Conservation (phyloP, 1,284 basidiomycete species). For the Trichosporon sp. region DNA sequence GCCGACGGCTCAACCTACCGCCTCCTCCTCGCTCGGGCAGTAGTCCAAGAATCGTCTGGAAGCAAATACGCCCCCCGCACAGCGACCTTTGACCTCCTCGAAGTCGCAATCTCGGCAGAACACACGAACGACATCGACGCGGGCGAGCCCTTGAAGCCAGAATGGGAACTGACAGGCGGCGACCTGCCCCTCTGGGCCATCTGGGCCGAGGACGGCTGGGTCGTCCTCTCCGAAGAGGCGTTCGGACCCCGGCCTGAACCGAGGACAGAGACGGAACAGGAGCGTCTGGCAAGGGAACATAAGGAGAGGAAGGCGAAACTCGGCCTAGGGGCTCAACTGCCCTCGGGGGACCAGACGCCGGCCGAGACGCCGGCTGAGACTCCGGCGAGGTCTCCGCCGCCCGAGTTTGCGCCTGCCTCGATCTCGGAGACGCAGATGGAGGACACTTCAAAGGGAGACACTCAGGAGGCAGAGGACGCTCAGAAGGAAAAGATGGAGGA, state of each 20-base stretch:
- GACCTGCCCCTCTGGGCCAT: slow-evolving; percentile 58
- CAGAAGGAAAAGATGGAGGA: too few species aligned
- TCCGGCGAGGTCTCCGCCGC: neutral
- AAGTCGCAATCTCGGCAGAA: slow-evolving; percentile 25
- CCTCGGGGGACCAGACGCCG: neutral
- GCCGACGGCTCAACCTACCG: slow-evolving; percentile 13
- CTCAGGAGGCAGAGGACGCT: too few species aligned
- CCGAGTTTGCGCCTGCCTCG: too few species aligned
- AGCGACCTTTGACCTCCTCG: slow-evolving; percentile 33
- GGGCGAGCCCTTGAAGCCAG: slow-evolving; percentile 48
- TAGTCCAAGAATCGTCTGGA: slow-evolving; percentile 11
- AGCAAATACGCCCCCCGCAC: slow-evolving; percentile 18
- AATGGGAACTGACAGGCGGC: slow-evolving; percentile 63
- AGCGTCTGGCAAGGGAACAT: neutral
- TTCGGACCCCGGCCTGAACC: slow-evolving; percentile 15
- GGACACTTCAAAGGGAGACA: too few species aligned
- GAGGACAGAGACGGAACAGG: slow-evolving; percentile 12
- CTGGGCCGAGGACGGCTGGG: slow-evolving; percentile 35
- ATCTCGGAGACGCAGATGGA: too few species aligned
- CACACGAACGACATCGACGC: slow-evolving; percentile 14
- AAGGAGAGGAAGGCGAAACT: slow-evolving; percentile 21
- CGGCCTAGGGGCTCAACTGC: slow-evolving; percentile 30
- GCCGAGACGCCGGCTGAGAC: neutral
- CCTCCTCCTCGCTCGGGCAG: slow-evolving; percentile 26
- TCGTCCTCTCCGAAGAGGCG: slow-evolving; percentile 29